Percentiles rank a stretch among this genome's conserved stretches.
These are phyloP conservation scores for Spathaspora boniae DNA, from an alignment of 805 yeast genomes.

Conservation along the genomic window DNA sequence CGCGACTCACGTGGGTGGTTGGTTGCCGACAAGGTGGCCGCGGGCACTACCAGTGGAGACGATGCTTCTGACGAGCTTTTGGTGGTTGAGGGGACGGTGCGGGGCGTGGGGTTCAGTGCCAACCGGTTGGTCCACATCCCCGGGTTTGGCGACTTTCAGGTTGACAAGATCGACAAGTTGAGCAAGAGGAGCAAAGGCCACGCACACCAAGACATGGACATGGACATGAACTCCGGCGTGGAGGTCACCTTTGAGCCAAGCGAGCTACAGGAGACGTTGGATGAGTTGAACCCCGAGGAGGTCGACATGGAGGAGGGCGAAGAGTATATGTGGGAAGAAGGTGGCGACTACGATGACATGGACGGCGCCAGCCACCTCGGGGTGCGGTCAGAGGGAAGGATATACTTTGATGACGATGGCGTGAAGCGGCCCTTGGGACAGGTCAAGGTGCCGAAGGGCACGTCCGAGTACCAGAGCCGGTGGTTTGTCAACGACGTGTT, in stretches of 20 bases:
- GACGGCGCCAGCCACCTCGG: constrained; percentile 31
- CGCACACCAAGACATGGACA: constrained; percentile 3
- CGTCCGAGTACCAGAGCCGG: constrained; percentile 72
- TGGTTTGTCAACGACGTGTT: constrained; percentile 65
- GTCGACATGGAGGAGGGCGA: constrained; percentile 40
- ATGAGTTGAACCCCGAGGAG: constrained; percentile 57
- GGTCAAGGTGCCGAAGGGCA: constrained; percentile 54
- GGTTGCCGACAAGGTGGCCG: constrained; percentile 60
- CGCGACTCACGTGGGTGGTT: constrained; percentile 90
- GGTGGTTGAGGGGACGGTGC: constrained; percentile 74
- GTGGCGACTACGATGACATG: background rate
- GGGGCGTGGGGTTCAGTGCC: constrained; percentile 82
- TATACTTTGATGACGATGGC: constrained; percentile 37
- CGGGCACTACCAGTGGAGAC: constrained; percentile 18
- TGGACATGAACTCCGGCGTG: constrained; percentile 20
- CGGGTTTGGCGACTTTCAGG: constrained; percentile 84
- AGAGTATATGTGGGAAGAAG: constrained; percentile 27
- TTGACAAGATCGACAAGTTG: constrained; percentile 61
- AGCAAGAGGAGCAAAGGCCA: constrained; percentile 5
- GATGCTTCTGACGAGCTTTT: constrained; percentile 44
- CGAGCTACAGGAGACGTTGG: constrained; percentile 54
- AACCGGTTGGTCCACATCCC: constrained; percentile 82
- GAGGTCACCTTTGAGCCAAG: constrained; percentile 23
- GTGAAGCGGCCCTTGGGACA: constrained; percentile 10
- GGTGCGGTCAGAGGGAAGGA: constrained; percentile 55